Evolutionary conservation across 768 basidiomycete species (phyloP).

Genomic region (Rhizopogon vesiculosus): DNA sequence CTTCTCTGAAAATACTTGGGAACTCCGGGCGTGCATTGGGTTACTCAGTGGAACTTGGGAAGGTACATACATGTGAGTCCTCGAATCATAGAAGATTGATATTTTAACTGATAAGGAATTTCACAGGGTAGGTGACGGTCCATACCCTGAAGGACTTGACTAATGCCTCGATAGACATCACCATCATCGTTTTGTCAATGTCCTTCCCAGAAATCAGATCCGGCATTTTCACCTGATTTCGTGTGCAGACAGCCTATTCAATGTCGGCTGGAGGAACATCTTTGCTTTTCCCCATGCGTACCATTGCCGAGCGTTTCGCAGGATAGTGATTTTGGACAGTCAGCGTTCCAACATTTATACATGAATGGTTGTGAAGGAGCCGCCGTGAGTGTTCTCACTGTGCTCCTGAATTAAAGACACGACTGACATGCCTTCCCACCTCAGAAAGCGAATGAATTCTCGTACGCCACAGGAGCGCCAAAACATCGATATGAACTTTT

Average conservation of each 20-base stretch:
- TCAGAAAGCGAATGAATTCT: slow-evolving; percentile 19
- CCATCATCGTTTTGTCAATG: slow-evolving; percentile 14
- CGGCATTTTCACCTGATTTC: slow-evolving; percentile 26
- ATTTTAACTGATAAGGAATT: background rate
- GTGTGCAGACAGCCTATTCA: slow-evolving; percentile 45
- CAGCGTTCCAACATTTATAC: background rate
- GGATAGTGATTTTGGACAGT: slow-evolving; percentile 14
- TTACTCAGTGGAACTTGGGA: slow-evolving; percentile 56
- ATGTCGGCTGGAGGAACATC: slow-evolving; percentile 41
- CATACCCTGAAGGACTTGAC: background rate
- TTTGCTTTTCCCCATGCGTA: slow-evolving; percentile 35
- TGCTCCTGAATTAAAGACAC: slow-evolving; percentile 3
- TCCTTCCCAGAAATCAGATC: slow-evolving; percentile 5
- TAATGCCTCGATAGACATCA: slow-evolving; percentile 19
- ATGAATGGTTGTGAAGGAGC: slow-evolving; percentile 10
- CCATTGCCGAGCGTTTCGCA: slow-evolving; percentile 25
- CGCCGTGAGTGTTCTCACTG: slow-evolving; percentile 18
- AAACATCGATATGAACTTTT: slow-evolving; percentile 27
- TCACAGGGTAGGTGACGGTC: background rate
- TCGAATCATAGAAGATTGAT: slow-evolving; percentile 17
- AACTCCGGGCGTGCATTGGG: slow-evolving; percentile 33
- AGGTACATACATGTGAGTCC: slow-evolving; percentile 50
- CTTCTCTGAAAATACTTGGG: slow-evolving; percentile 15
- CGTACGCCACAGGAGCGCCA: slow-evolving; percentile 20
- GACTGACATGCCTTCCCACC: slow-evolving; percentile 16